Percentiles rank a stretch among this genome's conserved stretches.
Conservation (phyloP, 805 yeast species). For the Sugiyamaella valdiviana region DNA sequence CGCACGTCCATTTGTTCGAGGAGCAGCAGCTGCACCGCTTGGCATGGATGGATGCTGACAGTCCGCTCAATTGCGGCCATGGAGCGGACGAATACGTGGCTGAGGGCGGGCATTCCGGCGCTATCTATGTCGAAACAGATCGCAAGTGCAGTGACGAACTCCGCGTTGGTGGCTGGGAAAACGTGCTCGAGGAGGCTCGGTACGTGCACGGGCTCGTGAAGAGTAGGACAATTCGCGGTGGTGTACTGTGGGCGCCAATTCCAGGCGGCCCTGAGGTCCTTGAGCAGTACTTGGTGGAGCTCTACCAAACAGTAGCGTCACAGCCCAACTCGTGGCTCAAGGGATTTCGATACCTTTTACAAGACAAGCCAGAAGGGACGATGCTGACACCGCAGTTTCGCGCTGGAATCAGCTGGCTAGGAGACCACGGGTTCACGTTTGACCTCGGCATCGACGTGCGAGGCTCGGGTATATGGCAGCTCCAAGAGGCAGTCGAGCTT, state of each 20-base stretch:
- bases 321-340: constrained; percentile 24
- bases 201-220: constrained; percentile 21
- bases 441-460: constrained; percentile 42
- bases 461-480: constrained; percentile 37
- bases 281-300: constrained; percentile 10
- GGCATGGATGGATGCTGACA: constrained; percentile 34
- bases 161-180: constrained; percentile 20
- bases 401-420: constrained; percentile 35
- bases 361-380: constrained; percentile 38
- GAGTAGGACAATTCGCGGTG: constrained; percentile 20
- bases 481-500: constrained; percentile 33
- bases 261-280: constrained; percentile 30
- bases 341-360: constrained; percentile 41
- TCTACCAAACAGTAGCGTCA: constrained; percentile 16
- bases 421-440: constrained; percentile 29
- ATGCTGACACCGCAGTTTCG: constrained; percentile 30
- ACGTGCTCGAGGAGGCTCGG: constrained; percentile 29
- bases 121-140: constrained; percentile 36
- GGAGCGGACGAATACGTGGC: constrained; percentile 29
- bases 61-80: constrained; percentile 25
- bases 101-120: constrained; percentile 5
- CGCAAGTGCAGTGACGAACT: constrained; percentile 19
- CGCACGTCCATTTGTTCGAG: constrained; percentile 38
- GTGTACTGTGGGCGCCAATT: constrained; percentile 45
- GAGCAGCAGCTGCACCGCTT: constrained; percentile 22